Evolutionary conservation across 1,139 yeast genomes (phyloP), one percentile per base, ranked within the genome.

Genomic region (Meyerozyma athensensis): DNA sequence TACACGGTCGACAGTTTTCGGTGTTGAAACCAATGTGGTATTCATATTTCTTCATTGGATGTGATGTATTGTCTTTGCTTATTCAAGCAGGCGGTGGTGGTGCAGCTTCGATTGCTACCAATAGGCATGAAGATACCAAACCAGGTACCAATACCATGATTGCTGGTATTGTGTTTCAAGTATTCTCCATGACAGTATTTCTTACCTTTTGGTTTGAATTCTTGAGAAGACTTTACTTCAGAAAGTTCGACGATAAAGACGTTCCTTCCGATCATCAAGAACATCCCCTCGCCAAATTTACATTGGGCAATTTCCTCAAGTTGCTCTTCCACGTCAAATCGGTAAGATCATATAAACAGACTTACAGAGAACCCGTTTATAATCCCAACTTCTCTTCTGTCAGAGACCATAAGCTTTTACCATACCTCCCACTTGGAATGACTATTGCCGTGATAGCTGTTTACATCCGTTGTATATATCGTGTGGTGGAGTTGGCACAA

Each of bases 21-120:
- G 53, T 74, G 0, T 58, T 89, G 42, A 75, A 72, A 46, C 96
- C 97, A 3, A 77, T 84, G 79, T 72, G 75, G 58, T 89, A 87
- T 57, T 74, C 89, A 0, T 77, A 79, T 49, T 65, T 83, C 21
- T 86, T 85, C 54, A 78, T 85, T 30, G 62, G 73, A 6, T 69
- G 77, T 47, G 96, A 89, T 51, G 66, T 85, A 9, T 52, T 83
- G 7, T 79, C 95, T 1, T 68, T 89, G 43, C 58, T 81, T 10
- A 59, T 89, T 26, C 97, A 89, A 57, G 96, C 86, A 5, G 78
- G 72, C 19, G 97, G 96, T 26, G 87, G 86, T 39, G 96, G 90
- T 43, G 75, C 81, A 48, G 81, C 89, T 3, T 78, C 94, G 2
- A 65, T 72, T 23, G 75, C 77, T 0, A 62, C 76, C 8, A 53